These are phyloP conservation scores for Celoporthe dispersa DNA, from an alignment of 2,329 filamentous ascomycete genomes.

Conservation along the genomic window DNA sequence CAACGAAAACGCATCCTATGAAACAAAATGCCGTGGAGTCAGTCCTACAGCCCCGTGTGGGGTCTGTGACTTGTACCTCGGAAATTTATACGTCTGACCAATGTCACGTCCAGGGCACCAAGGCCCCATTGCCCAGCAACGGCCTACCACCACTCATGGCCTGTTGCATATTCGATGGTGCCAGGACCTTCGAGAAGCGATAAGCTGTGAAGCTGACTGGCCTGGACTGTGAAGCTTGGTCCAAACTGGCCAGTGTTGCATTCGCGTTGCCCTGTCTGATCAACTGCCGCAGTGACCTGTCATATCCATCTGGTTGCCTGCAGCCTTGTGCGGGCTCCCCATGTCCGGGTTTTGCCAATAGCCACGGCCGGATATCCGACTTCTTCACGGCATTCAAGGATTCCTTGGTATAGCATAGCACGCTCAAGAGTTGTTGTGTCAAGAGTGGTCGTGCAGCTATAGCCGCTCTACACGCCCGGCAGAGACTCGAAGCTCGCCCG, in stretches of 20 bases:
- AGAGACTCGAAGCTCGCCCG: conserved; percentile 19
- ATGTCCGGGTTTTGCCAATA: conserved; percentile 9
- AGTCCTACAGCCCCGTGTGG: conserved; percentile 17
- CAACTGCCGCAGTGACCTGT: conserved; percentile 30
- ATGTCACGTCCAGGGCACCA: conserved; percentile 5
- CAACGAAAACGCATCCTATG: not conserved
- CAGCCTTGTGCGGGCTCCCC: conserved; percentile 20
- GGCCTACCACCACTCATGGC: conserved; percentile 19
- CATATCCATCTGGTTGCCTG: conserved; percentile 26
- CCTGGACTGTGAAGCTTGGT: conserved; percentile 4
- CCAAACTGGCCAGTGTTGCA: conserved; percentile 21
- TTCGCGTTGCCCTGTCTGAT: conserved; percentile 21
- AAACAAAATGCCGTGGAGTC: conserved; percentile 10
- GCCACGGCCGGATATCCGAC: conserved; percentile 7
- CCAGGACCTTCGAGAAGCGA: conserved; percentile 26
- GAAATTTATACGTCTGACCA: conserved; percentile 10
- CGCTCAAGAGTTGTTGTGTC: not conserved
- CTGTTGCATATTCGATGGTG: conserved; percentile 20
- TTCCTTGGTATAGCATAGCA: conserved; percentile 3
- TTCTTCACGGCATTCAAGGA: conserved; percentile 8
- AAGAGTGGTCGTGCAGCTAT: conserved; percentile 2
- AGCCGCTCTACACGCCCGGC: conserved; percentile 10
- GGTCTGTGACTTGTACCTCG: conserved; percentile 2
- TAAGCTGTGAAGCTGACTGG: conserved; percentile 16
- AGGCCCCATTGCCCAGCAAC: conserved; percentile 16